A percentile compares a stretch with the other conserved stretches of the same genome.
These are phyloP conservation scores for Eragrostis tef DNA, from an alignment of 202 grass and related monocot species.

Conservation along the genomic window DNA sequence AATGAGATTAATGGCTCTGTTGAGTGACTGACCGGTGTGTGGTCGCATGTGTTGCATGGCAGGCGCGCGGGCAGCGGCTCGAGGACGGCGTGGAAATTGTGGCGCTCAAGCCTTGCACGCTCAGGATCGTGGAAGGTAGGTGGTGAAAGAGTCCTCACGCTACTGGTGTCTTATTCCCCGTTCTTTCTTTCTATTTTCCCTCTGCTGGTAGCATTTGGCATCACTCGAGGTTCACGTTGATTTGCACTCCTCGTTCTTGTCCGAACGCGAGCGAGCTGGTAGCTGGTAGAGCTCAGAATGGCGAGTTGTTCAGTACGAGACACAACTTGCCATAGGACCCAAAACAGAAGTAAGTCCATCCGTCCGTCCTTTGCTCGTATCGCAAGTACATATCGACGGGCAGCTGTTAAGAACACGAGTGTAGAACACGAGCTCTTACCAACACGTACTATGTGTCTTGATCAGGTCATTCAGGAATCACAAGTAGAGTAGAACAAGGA, in stretches of 20 bases:
- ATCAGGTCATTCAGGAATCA: neutral
- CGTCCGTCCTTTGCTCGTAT: neutral
- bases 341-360: neutral
- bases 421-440: too few relatives aligned
- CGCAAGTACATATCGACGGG: neutral
- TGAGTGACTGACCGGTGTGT: neutral
- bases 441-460: too few relatives aligned
- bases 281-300: neutral
- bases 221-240: conserved; percentile 19
- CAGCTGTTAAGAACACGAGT: too few relatives aligned
- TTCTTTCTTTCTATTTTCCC: neutral
- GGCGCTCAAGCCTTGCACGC: conserved; percentile 73
- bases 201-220: neutral
- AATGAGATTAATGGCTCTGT: neutral
- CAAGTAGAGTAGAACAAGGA: neutral
- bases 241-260: conserved; percentile 2
- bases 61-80: conserved; percentile 73
- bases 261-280: conserved; percentile 8
- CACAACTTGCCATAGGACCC: neutral
- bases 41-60: conserved; percentile 26
- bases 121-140: conserved; percentile 80
- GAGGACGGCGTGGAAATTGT: conserved; percentile 79
- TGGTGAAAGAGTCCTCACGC: conserved; percentile 30
- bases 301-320: neutral
- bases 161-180: neutral